Base-by-base conservation (phyloP, 495 filamentous ascomycete species). In the Neurospora sp. region DNA sequence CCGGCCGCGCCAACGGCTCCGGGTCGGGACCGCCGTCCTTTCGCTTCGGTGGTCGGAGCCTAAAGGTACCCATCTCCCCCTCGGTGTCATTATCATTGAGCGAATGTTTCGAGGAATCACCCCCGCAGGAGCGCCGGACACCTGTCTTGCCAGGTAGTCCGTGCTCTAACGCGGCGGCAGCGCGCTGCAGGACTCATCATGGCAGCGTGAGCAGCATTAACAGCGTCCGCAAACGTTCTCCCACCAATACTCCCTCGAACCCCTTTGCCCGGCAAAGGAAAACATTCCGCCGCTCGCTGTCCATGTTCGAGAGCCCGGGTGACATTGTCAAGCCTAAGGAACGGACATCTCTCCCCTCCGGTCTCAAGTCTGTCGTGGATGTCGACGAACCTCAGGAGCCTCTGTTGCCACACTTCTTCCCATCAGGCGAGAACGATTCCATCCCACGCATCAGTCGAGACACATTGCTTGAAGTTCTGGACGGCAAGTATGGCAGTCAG, bases 221-320 rank as follows among this genome's bases (percentile, higher is more conserved):
- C 42, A 78, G 82, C 40, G 84, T 84, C 40, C 85, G 89, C 48
- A 91, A 85, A 78, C 93, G 90, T 53, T 95, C 94, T 12, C 94
- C 94, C 12, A 84, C 85, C 65, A 87, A 84, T 70, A 92, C 93
- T 70, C 86, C 86, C 11, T 90, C 90, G 11, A 92, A 91, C 75
- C 91, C 89, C 22, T 87, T 89, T 71, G 86, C 88, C 80, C 90
- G 95, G 69, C 92, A 93, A 16, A 89, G 94, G 74, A 97, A 96
- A 79, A 92, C 93, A 73, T 94, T 93, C 74, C 89, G 96, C 39
- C 89, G 96, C 70, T 97, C 95, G 48, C 85, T 97, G 78, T 98
- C 95, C 85, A 98, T 99, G 96, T 98, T 94, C 82, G 96, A 98
- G 80, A 89, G 91, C 77, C 91, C 94, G 0, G 92, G 88, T 71